Percentiles rank a stretch among this genome's conserved stretches.
These are phyloP conservation scores for Phialemoniopsis sp. DNA, from an alignment of 2,329 filamentous ascomycete genomes.

Conservation along the genomic window DNA sequence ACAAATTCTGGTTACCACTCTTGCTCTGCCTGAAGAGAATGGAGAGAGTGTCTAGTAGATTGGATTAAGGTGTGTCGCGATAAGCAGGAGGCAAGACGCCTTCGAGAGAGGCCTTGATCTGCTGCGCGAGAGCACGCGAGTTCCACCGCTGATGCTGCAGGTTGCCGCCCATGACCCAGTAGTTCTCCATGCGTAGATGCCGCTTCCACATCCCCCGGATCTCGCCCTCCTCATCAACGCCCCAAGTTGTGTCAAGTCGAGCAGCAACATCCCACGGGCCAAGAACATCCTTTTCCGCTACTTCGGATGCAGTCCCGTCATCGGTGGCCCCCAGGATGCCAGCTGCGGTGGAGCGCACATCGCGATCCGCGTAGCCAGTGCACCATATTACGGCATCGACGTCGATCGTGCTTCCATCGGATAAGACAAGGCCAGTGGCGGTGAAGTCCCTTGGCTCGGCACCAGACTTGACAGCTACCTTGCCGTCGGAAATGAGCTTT, in stretches of 20 bases:
- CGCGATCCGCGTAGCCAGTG: too few species aligned
- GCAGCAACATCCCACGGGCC: slow-evolving; percentile 20
- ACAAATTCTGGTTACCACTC: too few species aligned
- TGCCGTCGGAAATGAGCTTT: too few species aligned
- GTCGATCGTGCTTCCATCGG: slow-evolving; percentile 24
- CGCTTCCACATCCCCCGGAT: slow-evolving; percentile 34
- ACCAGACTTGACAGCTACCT: too few species aligned
- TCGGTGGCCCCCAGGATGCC: too few species aligned
- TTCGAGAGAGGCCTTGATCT: slow-evolving; percentile 34
- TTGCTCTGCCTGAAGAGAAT: too few species aligned
- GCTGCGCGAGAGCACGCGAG: slow-evolving; percentile 22
- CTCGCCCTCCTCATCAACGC: slow-evolving; percentile 35
- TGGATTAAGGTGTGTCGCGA: too few species aligned
- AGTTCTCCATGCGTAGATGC: slow-evolving; percentile 22
- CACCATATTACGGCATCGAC: slow-evolving; percentile 34
- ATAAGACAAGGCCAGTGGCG: slow-evolving; percentile 18
- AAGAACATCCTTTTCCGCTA: slow-evolving; percentile 23
- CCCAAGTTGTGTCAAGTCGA: slow-evolving; percentile 32
- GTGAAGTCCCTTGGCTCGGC: too few species aligned
- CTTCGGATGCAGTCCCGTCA: too few species aligned
- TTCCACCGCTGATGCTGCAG: slow-evolving; percentile 26
- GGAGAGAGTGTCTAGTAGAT: too few species aligned
- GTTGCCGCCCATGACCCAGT: slow-evolving; percentile 26
- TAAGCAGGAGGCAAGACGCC: too few species aligned
- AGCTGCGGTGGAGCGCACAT: too few species aligned